A percentile compares a stretch with the other conserved stretches of the same genome.
phyloP scores from a whole-genome alignment of 164 flowering plant species.

The Buxus sempervirens region DNA sequence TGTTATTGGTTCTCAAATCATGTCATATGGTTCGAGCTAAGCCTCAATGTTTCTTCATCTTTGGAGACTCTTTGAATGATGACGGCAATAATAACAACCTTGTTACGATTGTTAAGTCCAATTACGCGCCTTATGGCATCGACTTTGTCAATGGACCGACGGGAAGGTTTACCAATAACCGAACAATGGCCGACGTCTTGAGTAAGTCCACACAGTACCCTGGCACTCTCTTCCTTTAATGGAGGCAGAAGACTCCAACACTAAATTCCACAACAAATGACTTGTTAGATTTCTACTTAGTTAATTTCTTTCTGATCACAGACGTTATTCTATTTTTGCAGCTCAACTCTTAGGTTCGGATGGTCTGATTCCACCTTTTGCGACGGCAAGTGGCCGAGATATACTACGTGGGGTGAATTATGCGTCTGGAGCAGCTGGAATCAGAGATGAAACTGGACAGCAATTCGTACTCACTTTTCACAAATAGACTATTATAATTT shows the following conservation, averaged over 20 bases:
- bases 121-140: conserved; percentile 50
- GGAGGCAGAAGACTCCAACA: no score
- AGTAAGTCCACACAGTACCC: conserved; percentile 26
- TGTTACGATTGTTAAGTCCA: conserved; percentile 35
- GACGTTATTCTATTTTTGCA: no score
- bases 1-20: no score
- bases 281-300: no score
- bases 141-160: conserved; percentile 45
- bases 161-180: conserved; percentile 52
- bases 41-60: conserved; percentile 50
- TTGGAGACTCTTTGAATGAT: conserved; percentile 56
- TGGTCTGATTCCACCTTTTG: conserved; percentile 42
- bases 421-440: conserved; percentile 66
- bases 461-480: no score
- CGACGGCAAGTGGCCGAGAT: conserved; percentile 29
- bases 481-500: no score
- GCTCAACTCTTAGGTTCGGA: conserved; percentile 54
- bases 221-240: no score
- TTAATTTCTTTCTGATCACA: no score
- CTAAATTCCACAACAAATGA: no score
- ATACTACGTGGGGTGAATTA: conserved; percentile 47
- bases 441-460: conserved; percentile 56
- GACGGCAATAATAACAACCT: conserved; percentile 51
- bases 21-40: no score
- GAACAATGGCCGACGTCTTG: conserved; percentile 39